Percentiles rank a stretch among this genome's conserved stretches.
These are phyloP conservation scores for Nematodospora valgi DNA, from an alignment of 805 yeast genomes.

Conservation along the genomic window DNA sequence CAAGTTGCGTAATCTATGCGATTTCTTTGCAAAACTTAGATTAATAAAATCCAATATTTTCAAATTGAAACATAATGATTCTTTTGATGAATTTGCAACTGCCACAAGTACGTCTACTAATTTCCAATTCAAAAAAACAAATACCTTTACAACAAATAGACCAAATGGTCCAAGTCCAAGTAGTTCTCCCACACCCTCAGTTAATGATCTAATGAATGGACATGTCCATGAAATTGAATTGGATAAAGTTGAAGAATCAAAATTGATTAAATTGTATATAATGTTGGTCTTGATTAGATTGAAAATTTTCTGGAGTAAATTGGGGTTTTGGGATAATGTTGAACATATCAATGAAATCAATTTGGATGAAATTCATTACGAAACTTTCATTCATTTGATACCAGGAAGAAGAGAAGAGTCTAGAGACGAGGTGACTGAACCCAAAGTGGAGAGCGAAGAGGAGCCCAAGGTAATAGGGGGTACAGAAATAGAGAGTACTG, in stretches of 20 bases:
- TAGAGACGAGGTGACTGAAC: neutral
- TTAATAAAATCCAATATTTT: slow-evolving; percentile 54
- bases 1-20: slow-evolving; percentile 78
- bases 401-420: slow-evolving; percentile 1
- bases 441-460: neutral
- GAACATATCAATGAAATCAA: slow-evolving; percentile 29
- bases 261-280: slow-evolving; percentile 50
- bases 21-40: slow-evolving; percentile 73
- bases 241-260: slow-evolving; percentile 27
- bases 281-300: slow-evolving; percentile 53
- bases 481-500: too few relatives aligned
- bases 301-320: slow-evolving; percentile 77
- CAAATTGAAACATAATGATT: slow-evolving; percentile 42
- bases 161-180: neutral
- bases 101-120: slow-evolving; percentile 7
- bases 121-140: slow-evolving; percentile 26
- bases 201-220: slow-evolving; percentile 9
- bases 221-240: slow-evolving; percentile 9
- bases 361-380: slow-evolving; percentile 21
- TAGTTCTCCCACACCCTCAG: neutral
- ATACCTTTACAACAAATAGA: neutral
- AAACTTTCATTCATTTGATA: slow-evolving; percentile 14
- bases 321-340: slow-evolving; percentile 71
- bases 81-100: slow-evolving; percentile 25
- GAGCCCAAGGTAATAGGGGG: too few relatives aligned